Percentiles rank a stretch among this genome's conserved stretches.
phyloP scores from a whole-genome alignment of 202 grass and related monocot species.

The Alloteropsis angusta region DNA sequence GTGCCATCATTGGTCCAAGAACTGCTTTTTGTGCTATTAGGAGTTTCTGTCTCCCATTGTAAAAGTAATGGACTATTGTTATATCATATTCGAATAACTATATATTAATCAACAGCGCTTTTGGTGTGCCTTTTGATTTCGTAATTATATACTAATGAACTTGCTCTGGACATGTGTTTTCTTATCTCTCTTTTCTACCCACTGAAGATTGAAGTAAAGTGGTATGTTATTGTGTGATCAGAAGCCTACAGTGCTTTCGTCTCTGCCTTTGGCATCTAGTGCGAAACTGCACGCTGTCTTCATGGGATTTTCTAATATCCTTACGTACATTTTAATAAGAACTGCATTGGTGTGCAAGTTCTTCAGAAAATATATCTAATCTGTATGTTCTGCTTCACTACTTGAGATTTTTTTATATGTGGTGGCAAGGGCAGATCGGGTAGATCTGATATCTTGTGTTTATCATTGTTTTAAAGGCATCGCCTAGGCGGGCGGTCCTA shows the following conservation, averaged over 20 bases:
- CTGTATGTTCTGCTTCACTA: constrained; percentile 3
- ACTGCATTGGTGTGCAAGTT: neutral
- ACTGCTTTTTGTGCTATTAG: neutral
- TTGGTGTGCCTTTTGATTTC: neutral
- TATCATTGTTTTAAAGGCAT: no score
- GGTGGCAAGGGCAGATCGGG: neutral
- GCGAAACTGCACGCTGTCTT: neutral
- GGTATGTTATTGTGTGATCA: constrained; percentile 10
- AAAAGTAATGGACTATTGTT: neutral
- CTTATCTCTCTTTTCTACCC: neutral
- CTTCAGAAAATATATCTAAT: constrained; percentile 3
- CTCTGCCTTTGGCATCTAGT: constrained; percentile 1
- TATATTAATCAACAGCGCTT: neutral
- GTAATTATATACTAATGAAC: neutral
- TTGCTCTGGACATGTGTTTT: neutral
- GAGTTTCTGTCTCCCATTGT: neutral
- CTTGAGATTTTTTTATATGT: neutral
- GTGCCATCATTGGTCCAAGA: neutral
- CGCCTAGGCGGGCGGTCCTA: no score
- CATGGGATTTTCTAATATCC: neutral
- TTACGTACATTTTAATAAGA: neutral
- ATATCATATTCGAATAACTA: neutral
- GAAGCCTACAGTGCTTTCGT: neutral
- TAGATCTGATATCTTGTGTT: neutral
- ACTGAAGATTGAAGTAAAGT: constrained; percentile 9